Conservation (phyloP, 139 green algal species). For the Axilococcus clingmanii region DNA sequence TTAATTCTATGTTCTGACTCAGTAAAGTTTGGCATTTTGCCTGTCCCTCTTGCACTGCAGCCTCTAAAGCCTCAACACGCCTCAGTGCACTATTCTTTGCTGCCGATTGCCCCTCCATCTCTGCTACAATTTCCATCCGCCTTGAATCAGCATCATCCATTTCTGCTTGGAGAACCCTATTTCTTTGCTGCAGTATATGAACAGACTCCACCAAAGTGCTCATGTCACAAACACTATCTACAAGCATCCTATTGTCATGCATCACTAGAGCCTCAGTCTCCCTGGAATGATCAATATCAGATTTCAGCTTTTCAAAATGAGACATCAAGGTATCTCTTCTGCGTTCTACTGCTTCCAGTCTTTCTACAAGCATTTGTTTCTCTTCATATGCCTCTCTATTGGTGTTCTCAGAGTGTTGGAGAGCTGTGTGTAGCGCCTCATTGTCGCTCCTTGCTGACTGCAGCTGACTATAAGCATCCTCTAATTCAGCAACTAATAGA, state of each 20-base stretch:
- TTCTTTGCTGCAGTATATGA: constrained; percentile 20
- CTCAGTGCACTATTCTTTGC: not conserved
- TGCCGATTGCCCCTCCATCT: not conserved
- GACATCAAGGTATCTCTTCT: not conserved
- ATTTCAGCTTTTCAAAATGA: not conserved
- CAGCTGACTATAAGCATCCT: too few species aligned
- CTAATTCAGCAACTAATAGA: too few species aligned
- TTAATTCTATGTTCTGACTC: not conserved
- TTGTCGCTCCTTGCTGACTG: too few species aligned
- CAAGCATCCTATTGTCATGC: constrained; percentile 11
- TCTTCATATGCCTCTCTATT: too few species aligned
- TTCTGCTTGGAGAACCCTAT: constrained; percentile 12
- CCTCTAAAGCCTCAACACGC: not conserved
- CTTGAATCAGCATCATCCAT: not conserved
- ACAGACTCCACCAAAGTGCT: constrained; percentile 28
- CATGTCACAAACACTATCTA: constrained; percentile 31
- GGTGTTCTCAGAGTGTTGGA: too few species aligned
- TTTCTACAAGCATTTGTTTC: constrained; percentile 1
- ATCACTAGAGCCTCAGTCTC: not conserved
- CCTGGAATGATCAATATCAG: not conserved
- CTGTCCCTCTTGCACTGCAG: not conserved
- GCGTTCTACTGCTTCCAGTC: not conserved
- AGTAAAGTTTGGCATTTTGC: not conserved
- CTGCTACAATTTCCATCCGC: not conserved
- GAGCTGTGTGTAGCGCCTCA: too few species aligned